Conservation (phyloP, 192 early-diverging fungal species). For the Fimicolochytrium jonesii region DNA sequence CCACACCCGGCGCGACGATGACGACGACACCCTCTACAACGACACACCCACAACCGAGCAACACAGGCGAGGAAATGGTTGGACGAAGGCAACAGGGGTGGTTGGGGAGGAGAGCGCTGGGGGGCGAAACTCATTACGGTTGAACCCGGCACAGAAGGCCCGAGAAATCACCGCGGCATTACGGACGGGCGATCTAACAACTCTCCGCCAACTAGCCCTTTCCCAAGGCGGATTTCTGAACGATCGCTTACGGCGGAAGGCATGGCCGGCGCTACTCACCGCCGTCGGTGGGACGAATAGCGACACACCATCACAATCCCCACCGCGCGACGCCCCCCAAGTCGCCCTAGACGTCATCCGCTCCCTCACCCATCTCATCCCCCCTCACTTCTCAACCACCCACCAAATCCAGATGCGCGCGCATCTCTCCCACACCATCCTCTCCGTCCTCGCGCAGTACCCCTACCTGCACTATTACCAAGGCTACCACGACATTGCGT, state of each 20-base stretch:
- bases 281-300: too few species aligned
- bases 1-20: too few species aligned
- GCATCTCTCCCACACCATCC: constrained; percentile 8
- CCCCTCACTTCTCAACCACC: neutral
- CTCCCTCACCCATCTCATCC: constrained; percentile 23
- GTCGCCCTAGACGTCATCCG: constrained; percentile 31
- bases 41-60: too few species aligned
- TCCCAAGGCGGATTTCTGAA: constrained; percentile 22
- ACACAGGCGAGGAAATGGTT: too few species aligned
- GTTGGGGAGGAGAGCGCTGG: too few species aligned
- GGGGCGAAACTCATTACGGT: too few species aligned
- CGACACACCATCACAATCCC: neutral
- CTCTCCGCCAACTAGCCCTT: constrained; percentile 16
- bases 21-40: too few species aligned
- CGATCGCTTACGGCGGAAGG: constrained; percentile 6
- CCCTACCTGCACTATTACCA: constrained; percentile 64
- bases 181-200: too few species aligned
- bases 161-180: too few species aligned
- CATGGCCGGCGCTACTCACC: constrained; percentile 27
- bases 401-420: neutral
- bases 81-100: too few species aligned
- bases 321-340: constrained; percentile 15
- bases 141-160: too few species aligned
- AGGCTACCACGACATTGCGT: constrained; percentile 45
- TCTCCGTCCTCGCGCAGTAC: constrained; percentile 2